Evolutionary conservation across 345 rosid genomes (phyloP), one percentile per base, ranked within the genome.

Genomic region (Nasturtium officinale): DNA sequence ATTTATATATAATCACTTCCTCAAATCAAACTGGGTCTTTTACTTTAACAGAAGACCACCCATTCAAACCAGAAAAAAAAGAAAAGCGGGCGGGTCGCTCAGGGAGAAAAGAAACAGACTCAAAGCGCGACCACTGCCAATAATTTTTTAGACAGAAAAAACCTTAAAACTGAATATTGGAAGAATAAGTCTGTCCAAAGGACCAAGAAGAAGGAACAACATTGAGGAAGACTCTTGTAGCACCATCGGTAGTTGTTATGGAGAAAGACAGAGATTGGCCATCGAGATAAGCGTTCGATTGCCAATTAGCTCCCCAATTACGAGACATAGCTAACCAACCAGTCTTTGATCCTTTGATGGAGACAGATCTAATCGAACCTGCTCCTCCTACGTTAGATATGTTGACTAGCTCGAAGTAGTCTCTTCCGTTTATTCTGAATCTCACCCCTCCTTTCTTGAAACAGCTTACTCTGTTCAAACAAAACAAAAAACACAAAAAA

Each of bases 281-380:
- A 26, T 94, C 79, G 23, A 94, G 91, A 73, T 89, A 86, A 15
- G 85, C 73, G 69, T 94, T 94, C 6, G 97, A 89, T 73, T 94
- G 98, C 98, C 98, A 94, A 43, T 94, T 89, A 32, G 96, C 86
- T 32, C 98, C 97, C 98, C 98, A 89, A 51, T 94, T 94, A 46
- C 96, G 87, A 13, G 97, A 89, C 97, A 89, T 89, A 1, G 96
- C 60, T 74, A 78, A 74, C 98, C 97, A 94, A 16, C 80, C 82
- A 0, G 90, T 90, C 48, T 80, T 90, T 23, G 96, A 83, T 25
- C 97, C 97, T 78, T 89, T 90, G 10, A 94, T 81, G 15, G 83
- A 87, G 1, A 86, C 89, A 0, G 91, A 82, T 61, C 65, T 60
- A 43, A 94, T 81, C 0, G 97, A 87, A 63, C 98, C 98, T 13